Base-by-base conservation (phyloP, 257 asterid genomes). In the Phtheirospermum japonicum region DNA sequence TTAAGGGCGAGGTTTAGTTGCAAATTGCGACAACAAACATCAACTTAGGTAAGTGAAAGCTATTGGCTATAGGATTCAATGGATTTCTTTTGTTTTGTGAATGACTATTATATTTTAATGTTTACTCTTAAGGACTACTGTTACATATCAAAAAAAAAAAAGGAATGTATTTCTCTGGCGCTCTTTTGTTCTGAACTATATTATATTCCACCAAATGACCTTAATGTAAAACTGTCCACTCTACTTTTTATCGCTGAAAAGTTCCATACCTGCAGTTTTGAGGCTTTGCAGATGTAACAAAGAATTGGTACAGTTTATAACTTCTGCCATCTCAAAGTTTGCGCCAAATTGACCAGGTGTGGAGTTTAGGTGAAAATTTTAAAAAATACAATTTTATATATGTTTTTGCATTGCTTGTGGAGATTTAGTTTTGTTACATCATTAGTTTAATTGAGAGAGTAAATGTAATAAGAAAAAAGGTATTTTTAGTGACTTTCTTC, bases 181-280 rank as follows among this genome's bases (percentile, higher is more conserved):
- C 43, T 28, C 59, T 33, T 17, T 49, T 63, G 14, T 30, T 14
- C 40, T 57, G 31, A 10, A 31, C 4, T 30, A 54, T 54, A 54
- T 54, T n/a, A n/a, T n/a, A n/a, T n/a, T 48, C 54, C 34, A 58
- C 16, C 34, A 45, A 49, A 46, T 18, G 48, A 51, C 26, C n/a
- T 5, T 50, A n/a, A n/a, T n/a, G n/a, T n/a, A n/a, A n/a, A n/a
- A n/a, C n/a, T 36, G 14, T 64, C 34, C 33, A 52, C 61, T 23
- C 9, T 53, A 23, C 20, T 65, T 55, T 9, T 55, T 10, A 28
- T 40, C 33, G n/a, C 59, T 32, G 20, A n/a, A 5, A 53, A 53
- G 7, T 53, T 53, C 9, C 23, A 4, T 53, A 20, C 37, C 37
- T 10, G 37, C 17, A 28, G 59, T 4, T 9, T 45, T 63, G 10